Evolutionary conservation across 2,329 filamentous ascomycete genomes (phyloP).

Genomic region (Keithomyces neogunnii): DNA sequence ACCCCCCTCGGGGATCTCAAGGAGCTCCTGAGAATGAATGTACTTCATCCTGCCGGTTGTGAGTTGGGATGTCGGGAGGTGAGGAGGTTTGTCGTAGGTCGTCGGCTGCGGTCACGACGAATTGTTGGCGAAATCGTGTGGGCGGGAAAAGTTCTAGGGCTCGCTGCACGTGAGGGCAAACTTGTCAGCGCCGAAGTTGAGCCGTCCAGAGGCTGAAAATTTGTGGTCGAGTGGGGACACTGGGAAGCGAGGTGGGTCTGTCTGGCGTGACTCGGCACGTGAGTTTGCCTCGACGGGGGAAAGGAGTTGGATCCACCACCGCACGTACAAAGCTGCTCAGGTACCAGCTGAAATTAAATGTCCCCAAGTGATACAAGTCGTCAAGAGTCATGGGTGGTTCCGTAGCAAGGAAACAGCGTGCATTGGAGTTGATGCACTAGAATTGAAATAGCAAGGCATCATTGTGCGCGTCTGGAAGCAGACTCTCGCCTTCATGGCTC

Average conservation of each 20-base stretch:
- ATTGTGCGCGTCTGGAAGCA: too few species aligned
- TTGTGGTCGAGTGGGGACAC: not conserved
- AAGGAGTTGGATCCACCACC: too few species aligned
- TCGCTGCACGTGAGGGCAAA: slow-evolving; percentile 29
- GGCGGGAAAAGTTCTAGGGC: slow-evolving; percentile 38
- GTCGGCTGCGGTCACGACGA: slow-evolving; percentile 28
- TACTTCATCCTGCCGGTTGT: slow-evolving; percentile 88
- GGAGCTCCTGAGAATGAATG: slow-evolving; percentile 96
- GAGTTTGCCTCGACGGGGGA: not conserved
- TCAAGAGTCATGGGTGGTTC: too few species aligned
- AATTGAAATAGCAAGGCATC: too few species aligned
- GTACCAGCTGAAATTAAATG: too few species aligned
- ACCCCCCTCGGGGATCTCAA: slow-evolving; percentile 96
- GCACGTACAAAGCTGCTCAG: too few species aligned
- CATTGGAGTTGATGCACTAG: too few species aligned
- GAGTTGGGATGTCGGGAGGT: slow-evolving; percentile 33
- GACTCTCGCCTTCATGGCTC: too few species aligned
- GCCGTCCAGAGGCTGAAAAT: slow-evolving; percentile 7
- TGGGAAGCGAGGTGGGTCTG: not conserved
- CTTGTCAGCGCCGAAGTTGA: slow-evolving; percentile 17
- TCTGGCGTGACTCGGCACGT: slow-evolving; percentile 8
- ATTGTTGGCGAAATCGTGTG: slow-evolving; percentile 32
- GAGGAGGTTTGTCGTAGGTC: slow-evolving; percentile 32
- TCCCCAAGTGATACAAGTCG: too few species aligned
- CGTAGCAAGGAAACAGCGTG: too few species aligned